Base-by-base conservation (phyloP, 768 basidiomycete genomes). In the Kwoniella dejecticola region DNA sequence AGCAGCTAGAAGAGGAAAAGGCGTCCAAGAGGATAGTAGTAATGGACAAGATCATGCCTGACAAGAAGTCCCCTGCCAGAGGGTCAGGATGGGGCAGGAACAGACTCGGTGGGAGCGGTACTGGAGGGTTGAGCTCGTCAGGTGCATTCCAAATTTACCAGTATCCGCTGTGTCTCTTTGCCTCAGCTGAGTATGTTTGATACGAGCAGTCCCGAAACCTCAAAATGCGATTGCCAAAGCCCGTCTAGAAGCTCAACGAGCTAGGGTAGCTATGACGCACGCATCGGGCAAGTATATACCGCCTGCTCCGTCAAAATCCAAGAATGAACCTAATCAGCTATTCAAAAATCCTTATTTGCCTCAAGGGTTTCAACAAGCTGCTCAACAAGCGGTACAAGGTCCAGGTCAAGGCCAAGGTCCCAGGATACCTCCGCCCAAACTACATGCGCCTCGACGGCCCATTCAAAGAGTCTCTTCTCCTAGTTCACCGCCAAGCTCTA, bases 221-320 rank as follows among this genome's bases (percentile, higher is more conserved):
- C 49, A 50, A 44, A 48, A 27, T 27, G 49, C 58, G 17, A 47
- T 72, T 5, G 69, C 67, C 23, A 72, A 69, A 60, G 73, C 73
- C 1, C 52, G 66, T 12, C 38, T 50, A 11, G 73, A 75, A 21
- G 67, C 66, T 5, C 68, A 75, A 26, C 49, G 71, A 23, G 64
- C 70, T n/a, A 40, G 71, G 31, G 50, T 75, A 5, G 68, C 70
- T 3, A 41, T 75, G 27, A 72, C 71, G 6, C 70, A 75, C 42
- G 73, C 71, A 31, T 64, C 68, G 21, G 73, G 73, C 7, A 55
- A 53, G 47, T 67, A 57, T 36, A 63, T 69, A 36, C 67, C 69
- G 7, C 67, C 64, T n/a, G 53, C 69, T 6, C 44, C 68, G 5
- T 13, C 52, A 8, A 23, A 40, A 10, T 31, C 17, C 30, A 45